Evolutionary conservation across 2,329 filamentous ascomycete genomes (phyloP).

Genomic region (Diaporthe eres): DNA sequence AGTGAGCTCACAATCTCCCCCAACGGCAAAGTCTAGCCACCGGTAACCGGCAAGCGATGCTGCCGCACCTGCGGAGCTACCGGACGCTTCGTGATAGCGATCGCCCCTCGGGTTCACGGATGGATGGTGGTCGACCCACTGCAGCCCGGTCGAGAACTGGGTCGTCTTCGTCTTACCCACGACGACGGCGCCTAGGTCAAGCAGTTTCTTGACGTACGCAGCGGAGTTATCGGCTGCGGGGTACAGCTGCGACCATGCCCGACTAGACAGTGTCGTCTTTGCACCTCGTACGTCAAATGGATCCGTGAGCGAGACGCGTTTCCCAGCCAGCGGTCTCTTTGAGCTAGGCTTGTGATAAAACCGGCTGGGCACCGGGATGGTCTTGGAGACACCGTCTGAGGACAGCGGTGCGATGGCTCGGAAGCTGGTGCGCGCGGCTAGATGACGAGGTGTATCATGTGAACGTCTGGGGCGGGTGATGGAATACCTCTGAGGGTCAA

Average conservation of each 20-base stretch:
- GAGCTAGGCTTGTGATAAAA: conserved; percentile 31
- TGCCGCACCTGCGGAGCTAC: conserved; percentile 44
- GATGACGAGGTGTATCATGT: neutral
- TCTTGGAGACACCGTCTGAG: conserved; percentile 46
- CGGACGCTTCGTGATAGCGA: conserved; percentile 44
- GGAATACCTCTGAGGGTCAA: conserved; percentile 37
- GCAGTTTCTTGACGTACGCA: conserved; percentile 65
- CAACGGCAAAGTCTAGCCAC: conserved; percentile 47
- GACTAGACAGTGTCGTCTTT: conserved; percentile 69
- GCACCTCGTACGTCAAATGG: conserved; percentile 60
- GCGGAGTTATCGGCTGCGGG: conserved; percentile 61
- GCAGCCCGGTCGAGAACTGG: conserved; percentile 53
- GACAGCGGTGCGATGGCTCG: conserved; percentile 49
- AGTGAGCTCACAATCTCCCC: conserved; percentile 48
- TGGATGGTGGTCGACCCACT: conserved; percentile 47
- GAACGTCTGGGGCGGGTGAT: neutral
- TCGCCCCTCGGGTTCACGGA: conserved; percentile 51
- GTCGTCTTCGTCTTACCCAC: conserved; percentile 67
- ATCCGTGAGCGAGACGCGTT: conserved; percentile 55
- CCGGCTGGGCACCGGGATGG: conserved; percentile 41
- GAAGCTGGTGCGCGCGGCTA: conserved; percentile 46
- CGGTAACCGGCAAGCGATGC: conserved; percentile 45
- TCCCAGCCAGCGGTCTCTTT: conserved; percentile 53
- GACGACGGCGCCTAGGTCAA: conserved; percentile 71
- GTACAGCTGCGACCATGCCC: conserved; percentile 70